Evolutionary conservation across 2,329 filamentous ascomycete genomes (phyloP).

Genomic region (Aspergillus sp.): DNA sequence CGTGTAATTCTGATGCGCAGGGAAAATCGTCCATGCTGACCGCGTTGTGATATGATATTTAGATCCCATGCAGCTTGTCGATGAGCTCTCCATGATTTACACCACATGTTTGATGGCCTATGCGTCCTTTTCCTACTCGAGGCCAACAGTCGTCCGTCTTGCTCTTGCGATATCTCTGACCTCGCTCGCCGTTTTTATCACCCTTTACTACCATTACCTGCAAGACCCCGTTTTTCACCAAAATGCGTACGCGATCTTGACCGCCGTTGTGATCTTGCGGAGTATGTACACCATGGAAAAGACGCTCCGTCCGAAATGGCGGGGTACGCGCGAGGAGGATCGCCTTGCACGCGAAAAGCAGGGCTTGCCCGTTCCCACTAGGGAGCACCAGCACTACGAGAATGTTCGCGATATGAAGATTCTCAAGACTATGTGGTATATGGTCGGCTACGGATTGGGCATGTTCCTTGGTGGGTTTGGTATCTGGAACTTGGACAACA

Average conservation of each 20-base stretch:
- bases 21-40: constrained; percentile 12
- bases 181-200: constrained; percentile 60
- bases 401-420: constrained; percentile 52
- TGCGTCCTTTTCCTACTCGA: constrained; percentile 67
- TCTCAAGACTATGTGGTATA: constrained; percentile 65
- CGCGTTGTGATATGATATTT: neutral
- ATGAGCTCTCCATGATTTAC: constrained; percentile 67
- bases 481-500: constrained; percentile 74
- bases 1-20: neutral
- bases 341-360: constrained; percentile 32
- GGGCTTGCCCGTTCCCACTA: constrained; percentile 35
- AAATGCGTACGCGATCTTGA: constrained; percentile 67
- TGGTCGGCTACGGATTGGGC: constrained; percentile 61
- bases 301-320: constrained; percentile 53
- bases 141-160: constrained; percentile 45
- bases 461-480: constrained; percentile 69
- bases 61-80: constrained; percentile 66
- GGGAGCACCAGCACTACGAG: constrained; percentile 41
- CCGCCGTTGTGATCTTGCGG: constrained; percentile 61
- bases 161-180: constrained; percentile 53
- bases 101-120: constrained; percentile 64
- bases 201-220: constrained; percentile 71
- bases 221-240: constrained; percentile 81
- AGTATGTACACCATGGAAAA: constrained; percentile 73
- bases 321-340: constrained; percentile 43